Evolutionary conservation across 768 basidiomycete species (phyloP), one percentile per base, ranked within the genome.

Genomic region (Panellus pusillus): DNA sequence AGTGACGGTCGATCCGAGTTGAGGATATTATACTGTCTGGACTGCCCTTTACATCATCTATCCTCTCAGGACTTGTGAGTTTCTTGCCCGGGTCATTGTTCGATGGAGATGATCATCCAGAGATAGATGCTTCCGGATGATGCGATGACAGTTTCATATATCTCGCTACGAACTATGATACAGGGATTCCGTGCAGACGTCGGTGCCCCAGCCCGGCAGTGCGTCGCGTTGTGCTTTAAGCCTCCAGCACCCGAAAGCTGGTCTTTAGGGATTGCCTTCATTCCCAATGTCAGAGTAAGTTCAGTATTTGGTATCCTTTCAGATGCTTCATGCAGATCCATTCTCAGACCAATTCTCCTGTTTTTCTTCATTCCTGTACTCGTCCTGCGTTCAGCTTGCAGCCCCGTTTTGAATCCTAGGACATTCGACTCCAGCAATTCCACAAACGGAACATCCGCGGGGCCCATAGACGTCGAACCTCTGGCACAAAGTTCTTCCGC

Each of bases 131-230:
- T 37, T 37, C 36, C 36, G 32, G 54, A 31, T 55, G 54, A 55
- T 50, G 49, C 48, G 54, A 50, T 55, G 54, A 8, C 19, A 18
- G 14, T 35, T 44, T 44, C 29, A 44, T 45, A 49, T 39, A 39
- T n/a, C 17, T 15, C n/a, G n/a, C n/a, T n/a, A n/a, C n/a, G n/a
- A n/a, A 7, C 32, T 7, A 35, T 8, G 32, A 35, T 35, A 35
- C 11, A 35, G 9, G 32, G 11, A 35, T 35, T 35, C 14, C 32
- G 2, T 35, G 11, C 14, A 9, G 32, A 35, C 32, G 14, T 11
- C 3, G 32, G 9, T 35, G 14, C 9, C 32, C 8, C 32, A 35
- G 32, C 14, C 32, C 32, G 32, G 32, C 32, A 14, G 32, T 35
- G 32, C 32, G 11, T 35, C 14, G 24, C 32, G 3, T 35, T 14